A percentile compares a stretch with the other conserved stretches of the same genome.
These are phyloP conservation scores for Euphorbia peplus DNA, from an alignment of 345 rosid species.

Conservation along the genomic window DNA sequence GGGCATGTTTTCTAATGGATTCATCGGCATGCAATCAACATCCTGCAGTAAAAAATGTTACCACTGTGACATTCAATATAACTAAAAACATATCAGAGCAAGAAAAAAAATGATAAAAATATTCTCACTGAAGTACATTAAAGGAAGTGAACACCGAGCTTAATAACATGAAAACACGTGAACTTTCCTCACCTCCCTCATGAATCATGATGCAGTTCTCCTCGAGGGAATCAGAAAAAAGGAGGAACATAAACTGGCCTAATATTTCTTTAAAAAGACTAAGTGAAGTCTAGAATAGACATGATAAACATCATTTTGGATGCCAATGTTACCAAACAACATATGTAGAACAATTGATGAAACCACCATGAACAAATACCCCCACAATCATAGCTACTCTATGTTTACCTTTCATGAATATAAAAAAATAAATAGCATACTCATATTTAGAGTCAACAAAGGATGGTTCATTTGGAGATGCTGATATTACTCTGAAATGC, in stretches of 20 bases:
- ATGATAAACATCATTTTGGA: neutral
- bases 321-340: neutral
- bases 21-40: constrained; percentile 77
- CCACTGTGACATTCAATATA: constrained; percentile 7
- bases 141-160: neutral
- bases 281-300: neutral
- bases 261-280: neutral
- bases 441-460: constrained; percentile 1
- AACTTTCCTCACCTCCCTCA: neutral
- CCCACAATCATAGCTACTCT: neutral
- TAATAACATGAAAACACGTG: neutral
- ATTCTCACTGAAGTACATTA: neutral
- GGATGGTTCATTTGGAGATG: neutral
- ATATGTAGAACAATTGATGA: neutral
- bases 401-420: neutral
- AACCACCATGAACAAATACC: neutral
- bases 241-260: neutral
- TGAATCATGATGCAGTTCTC: neutral
- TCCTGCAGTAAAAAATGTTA: constrained; percentile 49
- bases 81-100: neutral
- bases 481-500: neutral
- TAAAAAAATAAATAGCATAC: neutral
- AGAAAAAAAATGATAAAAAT: neutral
- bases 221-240: neutral
- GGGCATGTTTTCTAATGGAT: constrained; percentile 66